Conservation (phyloP, 768 basidiomycete genomes). For the Boletus eberwhitei region DNA sequence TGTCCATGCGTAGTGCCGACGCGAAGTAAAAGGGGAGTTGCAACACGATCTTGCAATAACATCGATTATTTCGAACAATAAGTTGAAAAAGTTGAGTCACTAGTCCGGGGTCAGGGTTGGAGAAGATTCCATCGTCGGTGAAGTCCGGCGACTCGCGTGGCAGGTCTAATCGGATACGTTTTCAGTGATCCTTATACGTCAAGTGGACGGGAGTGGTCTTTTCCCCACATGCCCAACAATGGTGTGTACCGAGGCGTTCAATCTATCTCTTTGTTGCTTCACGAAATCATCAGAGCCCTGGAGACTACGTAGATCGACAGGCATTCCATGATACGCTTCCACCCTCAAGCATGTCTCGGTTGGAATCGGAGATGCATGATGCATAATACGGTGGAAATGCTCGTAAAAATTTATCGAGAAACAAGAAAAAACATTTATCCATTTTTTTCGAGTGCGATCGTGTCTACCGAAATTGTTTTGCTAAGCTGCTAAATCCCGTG, state of each 20-base stretch:
- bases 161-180: not conserved
- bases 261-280: not conserved
- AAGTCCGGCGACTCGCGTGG: slow-evolving; percentile 68
- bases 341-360: not conserved
- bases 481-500: not conserved
- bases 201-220: slow-evolving; percentile 6
- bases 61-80: not conserved
- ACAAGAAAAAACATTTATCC: not conserved
- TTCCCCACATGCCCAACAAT: slow-evolving; percentile 5
- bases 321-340: slow-evolving; percentile 3
- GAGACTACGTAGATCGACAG: slow-evolving; percentile 1
- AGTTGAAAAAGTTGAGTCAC: slow-evolving; percentile 54
- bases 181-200: not conserved
- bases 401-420: slow-evolving; percentile 4
- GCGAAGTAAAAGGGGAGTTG: not conserved
- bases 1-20: not conserved
- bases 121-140: slow-evolving; percentile 56
- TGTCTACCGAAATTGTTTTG: too few relatives aligned
- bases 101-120: slow-evolving; percentile 67
- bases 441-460: slow-evolving; percentile 1
- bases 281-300: not conserved
- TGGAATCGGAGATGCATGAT: slow-evolving; percentile 2
- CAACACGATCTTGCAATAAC: not conserved
- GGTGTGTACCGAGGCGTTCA: not conserved
- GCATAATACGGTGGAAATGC: slow-evolving; percentile 3